A percentile compares a stretch with the other conserved stretches of the same genome.
phyloP scores from a whole-genome alignment of 306 rosid genomes.

The Mimosa bimucronata region DNA sequence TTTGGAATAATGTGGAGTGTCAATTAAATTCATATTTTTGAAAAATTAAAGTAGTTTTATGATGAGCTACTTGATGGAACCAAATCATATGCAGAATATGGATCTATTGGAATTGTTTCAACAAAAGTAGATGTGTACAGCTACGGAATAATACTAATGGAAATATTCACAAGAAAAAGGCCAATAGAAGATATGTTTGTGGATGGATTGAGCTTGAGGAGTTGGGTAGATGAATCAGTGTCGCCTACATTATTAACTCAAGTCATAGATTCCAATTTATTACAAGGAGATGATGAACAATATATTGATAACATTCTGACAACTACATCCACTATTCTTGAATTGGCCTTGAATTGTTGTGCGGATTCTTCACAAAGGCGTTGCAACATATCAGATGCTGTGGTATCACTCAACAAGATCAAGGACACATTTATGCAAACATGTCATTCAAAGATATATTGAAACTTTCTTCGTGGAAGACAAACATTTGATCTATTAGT shows the following conservation, averaged over 20 bases:
- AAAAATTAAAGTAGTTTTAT: background rate
- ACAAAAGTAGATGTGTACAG: background rate
- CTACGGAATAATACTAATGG: background rate
- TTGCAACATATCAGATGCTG: background rate
- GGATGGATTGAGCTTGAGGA: background rate
- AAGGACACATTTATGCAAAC: background rate
- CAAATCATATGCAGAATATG: background rate
- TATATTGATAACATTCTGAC: background rate
- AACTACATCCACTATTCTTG: background rate
- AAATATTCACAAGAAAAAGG: background rate
- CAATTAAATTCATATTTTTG: too few relatives aligned
- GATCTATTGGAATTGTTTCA: background rate
- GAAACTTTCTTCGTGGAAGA: background rate
- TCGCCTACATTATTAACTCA: background rate
- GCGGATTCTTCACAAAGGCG: background rate
- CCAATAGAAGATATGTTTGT: background rate
- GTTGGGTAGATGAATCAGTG: background rate
- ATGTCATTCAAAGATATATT: background rate
- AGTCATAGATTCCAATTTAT: background rate
- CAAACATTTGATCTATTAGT: too few relatives aligned
- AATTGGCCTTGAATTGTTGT: slow-evolving; percentile 3
- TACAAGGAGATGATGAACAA: background rate
- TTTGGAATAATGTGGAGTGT: background rate
- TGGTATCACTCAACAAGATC: background rate
- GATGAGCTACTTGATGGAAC: too few relatives aligned